A percentile compares a stretch with the other conserved stretches of the same genome.
phyloP scores from a whole-genome alignment of 257 asterid species.

The Knoxia roxburghii region DNA sequence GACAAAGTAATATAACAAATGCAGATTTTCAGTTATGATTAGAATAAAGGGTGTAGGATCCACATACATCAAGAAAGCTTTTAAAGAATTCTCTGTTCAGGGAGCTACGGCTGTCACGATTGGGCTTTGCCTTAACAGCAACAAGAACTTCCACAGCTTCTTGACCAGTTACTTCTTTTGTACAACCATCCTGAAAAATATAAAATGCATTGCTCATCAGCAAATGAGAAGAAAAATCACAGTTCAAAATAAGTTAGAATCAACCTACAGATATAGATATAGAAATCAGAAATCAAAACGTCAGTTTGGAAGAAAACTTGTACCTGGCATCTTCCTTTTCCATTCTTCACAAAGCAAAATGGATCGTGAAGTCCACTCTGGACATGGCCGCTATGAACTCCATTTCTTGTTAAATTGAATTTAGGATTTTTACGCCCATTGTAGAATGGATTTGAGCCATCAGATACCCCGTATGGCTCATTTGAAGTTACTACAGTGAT shows the following conservation, averaged over 20 bases:
- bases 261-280: not conserved
- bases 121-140: conserved; percentile 76
- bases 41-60: not conserved
- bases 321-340: conserved; percentile 79
- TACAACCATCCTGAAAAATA: conserved; percentile 62
- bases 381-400: conserved; percentile 83
- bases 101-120: conserved; percentile 30
- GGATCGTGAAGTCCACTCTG: conserved; percentile 69
- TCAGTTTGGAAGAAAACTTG: not conserved
- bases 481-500: conserved; percentile 76
- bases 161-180: conserved; percentile 40
- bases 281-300: not conserved
- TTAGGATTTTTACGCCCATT: conserved; percentile 43
- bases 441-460: conserved; percentile 76
- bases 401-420: conserved; percentile 42
- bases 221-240: not conserved
- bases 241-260: not conserved
- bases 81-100: conserved; percentile 49
- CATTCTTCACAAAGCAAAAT: conserved; percentile 54
- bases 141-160: conserved; percentile 65
- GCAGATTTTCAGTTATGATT: not conserved
- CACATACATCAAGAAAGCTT: conserved; percentile 67
- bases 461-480: conserved; percentile 52
- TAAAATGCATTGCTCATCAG: conserved; percentile 6
- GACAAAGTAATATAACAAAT: not conserved